Base-by-base conservation (phyloP, 2,329 filamentous ascomycete species). In the Fusarium sp. region DNA sequence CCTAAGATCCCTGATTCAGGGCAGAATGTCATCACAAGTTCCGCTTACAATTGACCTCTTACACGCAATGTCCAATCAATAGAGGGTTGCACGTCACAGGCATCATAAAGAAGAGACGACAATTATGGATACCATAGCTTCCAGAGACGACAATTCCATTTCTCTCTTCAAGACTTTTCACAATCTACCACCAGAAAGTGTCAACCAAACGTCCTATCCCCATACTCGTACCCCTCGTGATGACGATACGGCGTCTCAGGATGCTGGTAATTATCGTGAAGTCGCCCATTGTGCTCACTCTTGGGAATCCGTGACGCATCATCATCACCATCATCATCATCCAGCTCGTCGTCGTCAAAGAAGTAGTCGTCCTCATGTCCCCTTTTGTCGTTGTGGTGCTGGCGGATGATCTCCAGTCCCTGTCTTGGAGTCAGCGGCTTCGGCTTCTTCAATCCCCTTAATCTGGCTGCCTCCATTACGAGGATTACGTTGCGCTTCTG, bases 1-100 rank as follows among this genome's bases (percentile, higher is more conserved):
- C 9, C 14, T 14, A 6, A 45, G n/a, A 72, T 72, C 37, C 59
- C 16, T 63, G 65, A 67, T 66, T 65, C 64, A 69, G 62, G 74
- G 67, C 71, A 45, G 48, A 16, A 24, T 37, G 24, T 31, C 57
- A 60, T 39, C 56, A 6, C 29, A 66, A 62, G 29, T 22, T 65
- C 27, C 31, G 33, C 64, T 56, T 45, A 54, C 60, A 39, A 22
- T 31, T 31, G n/a, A 39, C 29, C 18, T 10, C 20, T 67, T 62
- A 70, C 50, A 48, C 18, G 22, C 56, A n/a, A 24, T 16, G 24
- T 48, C 66, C 70, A 71, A 73, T 63, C 22, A 24, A 4, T 48
- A 4, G 22, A 29, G 24, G 24, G 1, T n/a, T 48, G 9, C 22
- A 24, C 14, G 43, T 48, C 43, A 48, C 7, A 24, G 20, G 13